phyloP scores from a whole-genome alignment of 345 rosid genomes.

The Aethionema arabicum region DNA sequence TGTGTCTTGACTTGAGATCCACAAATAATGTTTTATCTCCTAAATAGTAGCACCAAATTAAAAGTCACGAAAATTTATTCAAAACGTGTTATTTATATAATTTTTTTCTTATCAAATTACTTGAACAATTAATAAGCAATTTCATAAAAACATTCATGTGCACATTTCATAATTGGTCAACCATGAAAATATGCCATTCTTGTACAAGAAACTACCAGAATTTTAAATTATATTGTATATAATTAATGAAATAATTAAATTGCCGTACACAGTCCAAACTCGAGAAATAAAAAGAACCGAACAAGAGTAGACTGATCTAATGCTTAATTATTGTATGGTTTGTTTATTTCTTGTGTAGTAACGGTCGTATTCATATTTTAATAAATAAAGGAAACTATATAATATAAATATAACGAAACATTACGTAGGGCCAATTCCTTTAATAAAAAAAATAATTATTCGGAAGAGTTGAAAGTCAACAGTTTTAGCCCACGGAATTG shows the following conservation, averaged over 20 bases:
- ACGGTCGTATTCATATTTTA: conserved; percentile 10
- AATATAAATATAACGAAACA: neutral
- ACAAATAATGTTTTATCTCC: no score
- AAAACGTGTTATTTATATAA: no score
- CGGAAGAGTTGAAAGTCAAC: conserved; percentile 3
- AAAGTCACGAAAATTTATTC: no score
- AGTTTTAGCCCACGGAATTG: conserved; percentile 5
- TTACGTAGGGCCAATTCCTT: conserved; percentile 19
- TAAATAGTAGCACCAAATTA: no score
- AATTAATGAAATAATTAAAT: neutral
- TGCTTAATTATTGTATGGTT: neutral
- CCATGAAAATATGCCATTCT: no score
- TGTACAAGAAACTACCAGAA: no score
- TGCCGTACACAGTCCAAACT: neutral
- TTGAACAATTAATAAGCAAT: neutral
- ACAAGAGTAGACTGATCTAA: neutral
- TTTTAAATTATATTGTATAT: no score
- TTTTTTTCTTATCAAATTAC: conserved; percentile 5
- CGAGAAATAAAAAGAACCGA: neutral
- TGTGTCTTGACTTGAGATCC: no score
- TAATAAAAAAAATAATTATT: neutral
- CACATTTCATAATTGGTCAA: no score
- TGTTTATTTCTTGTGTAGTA: neutral
- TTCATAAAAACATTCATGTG: neutral
- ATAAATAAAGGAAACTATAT: neutral